Evolutionary conservation across 139 green algal genomes (phyloP).

Genomic region (Prasinococcaceae sp.): DNA sequence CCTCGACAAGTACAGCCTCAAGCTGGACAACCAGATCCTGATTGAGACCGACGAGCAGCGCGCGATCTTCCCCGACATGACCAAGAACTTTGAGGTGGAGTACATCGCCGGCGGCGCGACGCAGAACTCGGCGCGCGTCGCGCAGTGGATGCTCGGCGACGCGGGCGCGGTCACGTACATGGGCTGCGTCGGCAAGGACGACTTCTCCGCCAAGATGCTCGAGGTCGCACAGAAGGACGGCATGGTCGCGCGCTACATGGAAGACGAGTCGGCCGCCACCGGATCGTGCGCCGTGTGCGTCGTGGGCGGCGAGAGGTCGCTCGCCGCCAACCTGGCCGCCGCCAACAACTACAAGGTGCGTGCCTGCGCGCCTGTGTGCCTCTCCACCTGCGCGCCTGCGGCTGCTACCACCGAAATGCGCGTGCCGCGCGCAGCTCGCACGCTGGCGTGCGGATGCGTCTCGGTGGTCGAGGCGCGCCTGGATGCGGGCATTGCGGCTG

Average conservation of each 20-base stretch:
- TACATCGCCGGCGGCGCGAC: constrained; percentile 96
- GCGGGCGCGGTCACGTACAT: constrained; percentile 77
- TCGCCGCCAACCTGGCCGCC: constrained; percentile 90
- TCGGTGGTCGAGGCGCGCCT: too few species aligned
- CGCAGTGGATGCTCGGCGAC: constrained; percentile 90
- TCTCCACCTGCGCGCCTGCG: too few species aligned
- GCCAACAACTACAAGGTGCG: constrained; percentile 99
- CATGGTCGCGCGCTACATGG: constrained; percentile 67
- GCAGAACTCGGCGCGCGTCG: constrained; percentile 91
- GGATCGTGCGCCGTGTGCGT: constrained; percentile 88
- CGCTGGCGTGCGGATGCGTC: too few species aligned
- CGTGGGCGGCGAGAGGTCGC: constrained; percentile 68
- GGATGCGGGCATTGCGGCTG: too few species aligned
- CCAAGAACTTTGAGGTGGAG: constrained; percentile 57
- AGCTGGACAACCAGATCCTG: constrained; percentile 81
- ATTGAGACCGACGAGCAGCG: constrained; percentile 90
- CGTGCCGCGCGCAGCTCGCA: too few species aligned
- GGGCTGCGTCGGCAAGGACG: constrained; percentile 90
- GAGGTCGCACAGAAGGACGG: constrained; percentile 51
- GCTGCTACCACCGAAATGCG: too few species aligned
- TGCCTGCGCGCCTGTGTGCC: too few species aligned
- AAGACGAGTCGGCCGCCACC: constrained; percentile 66
- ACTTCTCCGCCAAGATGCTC: constrained; percentile 68
- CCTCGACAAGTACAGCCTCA: constrained; percentile 63
- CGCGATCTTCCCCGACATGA: constrained; percentile 66